Evolutionary conservation across 257 asterid genomes (phyloP), one percentile per base, ranked within the genome.

Genomic region (Asclepias syriaca): DNA sequence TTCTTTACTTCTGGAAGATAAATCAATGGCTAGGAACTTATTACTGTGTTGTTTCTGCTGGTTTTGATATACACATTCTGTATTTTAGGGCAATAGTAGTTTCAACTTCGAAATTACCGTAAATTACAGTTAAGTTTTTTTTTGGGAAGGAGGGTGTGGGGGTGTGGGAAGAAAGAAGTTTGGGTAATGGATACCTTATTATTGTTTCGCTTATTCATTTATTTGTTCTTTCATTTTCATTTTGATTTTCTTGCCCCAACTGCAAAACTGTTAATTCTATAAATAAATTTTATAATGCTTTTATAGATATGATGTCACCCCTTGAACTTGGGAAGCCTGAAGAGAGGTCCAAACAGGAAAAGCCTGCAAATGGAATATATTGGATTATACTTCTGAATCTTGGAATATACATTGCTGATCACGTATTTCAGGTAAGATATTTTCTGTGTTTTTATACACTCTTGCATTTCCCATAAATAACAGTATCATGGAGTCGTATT

Each of bases 331-430:
- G 88, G 84, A 91, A 87, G 84, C 87, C 89, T 21, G 76, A 68
- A 19, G 79, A 69, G 81, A 84, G 76, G 82, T 65, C 74, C 76
- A 88, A 88, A 84, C 85, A 89, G 6, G 90, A 81, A 79, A 95
- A 85, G 87, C 89, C 83, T 67, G 96, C 82, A 58, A 91, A 83
- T 68, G 98, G 98, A 68, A 87, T 95, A 72, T 95, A 89, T 83
- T 91, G 95, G 97, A 95, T 95, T 83, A 82, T 95, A 39, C 93
- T 95, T 56, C 79, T 91, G 71, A 95, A 95, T 78, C 76, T 92
- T 50, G 98, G 97, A 55, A 74, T 90, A 79, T 91, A 66, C 81
- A 75, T 87, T 65, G 96, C 97, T 27, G 97, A 94, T 78, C 98
- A 94, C 79, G 81, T 91, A 43, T 84, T 94, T 79, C 96, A 90